These are phyloP conservation scores for Fraxinus platypoda DNA, from an alignment of 305 asterid genomes.

Conservation along the genomic window DNA sequence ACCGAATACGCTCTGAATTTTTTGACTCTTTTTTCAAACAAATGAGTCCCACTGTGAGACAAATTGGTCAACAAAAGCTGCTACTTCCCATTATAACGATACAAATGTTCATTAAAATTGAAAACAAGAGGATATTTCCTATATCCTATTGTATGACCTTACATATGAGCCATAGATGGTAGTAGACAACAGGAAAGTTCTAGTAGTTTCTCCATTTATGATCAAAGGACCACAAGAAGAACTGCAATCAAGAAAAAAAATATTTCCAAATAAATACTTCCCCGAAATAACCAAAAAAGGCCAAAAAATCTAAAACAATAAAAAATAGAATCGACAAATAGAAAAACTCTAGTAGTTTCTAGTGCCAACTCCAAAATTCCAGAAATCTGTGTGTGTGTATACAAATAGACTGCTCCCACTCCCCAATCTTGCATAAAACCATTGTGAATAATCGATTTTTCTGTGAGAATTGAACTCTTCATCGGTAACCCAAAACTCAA, in stretches of 20 bases:
- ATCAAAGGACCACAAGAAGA: no score
- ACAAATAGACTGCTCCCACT: not conserved
- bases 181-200: not conserved
- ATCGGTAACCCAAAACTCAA: not conserved
- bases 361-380: not conserved
- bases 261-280: not conserved
- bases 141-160: no score
- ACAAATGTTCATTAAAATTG: no score
- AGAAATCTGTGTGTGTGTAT: not conserved
- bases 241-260: no score
- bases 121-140: no score
- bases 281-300: not conserved
- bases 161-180: no score
- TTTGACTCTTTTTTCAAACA: no score
- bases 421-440: not conserved
- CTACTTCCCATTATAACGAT: no score
- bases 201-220: not conserved
- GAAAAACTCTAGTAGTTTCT: not conserved
- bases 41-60: no score
- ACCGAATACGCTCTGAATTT: no score
- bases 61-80: no score
- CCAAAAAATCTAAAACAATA: not conserved
- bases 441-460: not conserved
- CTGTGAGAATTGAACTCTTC: not conserved
- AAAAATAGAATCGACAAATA: not conserved